phyloP scores from a whole-genome alignment of 1,284 basidiomycete species.

The Ustilago cynodontis region DNA sequence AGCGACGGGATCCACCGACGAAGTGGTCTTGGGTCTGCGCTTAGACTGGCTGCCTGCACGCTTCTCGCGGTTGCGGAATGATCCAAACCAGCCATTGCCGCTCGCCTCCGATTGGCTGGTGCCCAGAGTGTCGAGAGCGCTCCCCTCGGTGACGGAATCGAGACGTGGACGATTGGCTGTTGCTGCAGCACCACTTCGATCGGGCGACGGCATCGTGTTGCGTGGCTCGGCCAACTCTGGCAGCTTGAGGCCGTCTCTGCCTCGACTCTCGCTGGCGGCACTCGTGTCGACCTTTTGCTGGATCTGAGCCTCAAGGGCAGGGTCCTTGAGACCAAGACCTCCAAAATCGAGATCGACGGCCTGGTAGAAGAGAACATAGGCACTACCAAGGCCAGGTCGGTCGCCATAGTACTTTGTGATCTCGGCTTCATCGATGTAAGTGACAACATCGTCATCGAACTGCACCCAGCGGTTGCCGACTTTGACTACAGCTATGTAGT shows the following conservation, averaged over 20 bases:
- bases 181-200: conserved; percentile 26
- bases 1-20: conserved; percentile 22
- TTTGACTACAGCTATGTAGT: conserved; percentile 95
- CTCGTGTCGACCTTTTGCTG: conserved; percentile 22
- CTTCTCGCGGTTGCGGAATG: conserved; percentile 49
- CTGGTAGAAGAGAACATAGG: conserved; percentile 98
- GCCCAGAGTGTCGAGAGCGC: conserved; percentile 15
- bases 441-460: conserved; percentile 95
- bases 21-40: conserved; percentile 41
- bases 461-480: conserved; percentile 85
- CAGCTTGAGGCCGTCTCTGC: conserved; percentile 27
- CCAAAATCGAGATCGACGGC: conserved; percentile 77
- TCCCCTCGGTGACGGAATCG: conserved; percentile 39
- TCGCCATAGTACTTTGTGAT: conserved; percentile 96
- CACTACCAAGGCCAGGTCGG: conserved; percentile 81
- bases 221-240: conserved; percentile 23
- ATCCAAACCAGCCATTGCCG: conserved; percentile 52
- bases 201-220: conserved; percentile 29
- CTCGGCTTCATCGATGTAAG: conserved; percentile 86
- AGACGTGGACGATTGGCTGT: conserved; percentile 31
- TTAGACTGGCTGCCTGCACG: conserved; percentile 43
- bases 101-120: conserved; percentile 20
- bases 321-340: conserved; percentile 36
- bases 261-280: conserved; percentile 16
- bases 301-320: conserved; percentile 23